phyloP scores from a whole-genome alignment of 225 moss, liverwort and hornwort species.

The Bryum argenteum region DNA sequence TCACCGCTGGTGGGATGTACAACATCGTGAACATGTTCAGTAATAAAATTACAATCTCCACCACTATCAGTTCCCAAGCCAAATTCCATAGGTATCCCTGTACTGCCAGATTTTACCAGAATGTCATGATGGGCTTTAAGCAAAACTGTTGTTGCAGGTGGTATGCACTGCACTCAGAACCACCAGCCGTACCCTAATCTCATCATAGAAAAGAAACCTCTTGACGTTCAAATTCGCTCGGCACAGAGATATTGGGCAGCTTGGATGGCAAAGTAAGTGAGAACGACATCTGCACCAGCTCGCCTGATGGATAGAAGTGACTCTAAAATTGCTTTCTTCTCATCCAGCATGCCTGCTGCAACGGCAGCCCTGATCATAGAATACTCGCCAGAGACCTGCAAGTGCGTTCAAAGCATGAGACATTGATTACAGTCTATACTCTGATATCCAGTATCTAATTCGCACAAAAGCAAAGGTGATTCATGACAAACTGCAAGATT shows the following conservation, averaged over 20 bases:
- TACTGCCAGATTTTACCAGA: slow-evolving; percentile 17
- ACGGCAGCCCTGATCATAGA: slow-evolving; percentile 94
- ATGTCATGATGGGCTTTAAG: slow-evolving; percentile 6
- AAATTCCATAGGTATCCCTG: slow-evolving; percentile 5
- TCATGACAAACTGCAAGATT: neutral
- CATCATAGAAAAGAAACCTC: slow-evolving; percentile 6
- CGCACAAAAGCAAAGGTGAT: neutral
- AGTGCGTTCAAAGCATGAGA: neutral
- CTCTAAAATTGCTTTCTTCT: slow-evolving; percentile 86
- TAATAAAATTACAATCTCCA: slow-evolving; percentile 28
- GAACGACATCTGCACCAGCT: slow-evolving; percentile 93
- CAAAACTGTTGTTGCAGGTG: slow-evolving; percentile 19
- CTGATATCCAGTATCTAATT: neutral
- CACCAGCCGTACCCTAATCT: slow-evolving; percentile 18
- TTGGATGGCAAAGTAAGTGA: slow-evolving; percentile 83
- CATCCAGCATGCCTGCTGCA: slow-evolving; percentile 96
- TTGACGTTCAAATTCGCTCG: slow-evolving; percentile 55
- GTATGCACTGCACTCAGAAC: slow-evolving; percentile 4
- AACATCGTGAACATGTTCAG: neutral
- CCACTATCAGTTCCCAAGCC: slow-evolving; percentile 34
- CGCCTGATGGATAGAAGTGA: slow-evolving; percentile 83
- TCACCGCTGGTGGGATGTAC: neutral
- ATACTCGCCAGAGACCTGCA: slow-evolving; percentile 96
- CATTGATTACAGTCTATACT: neutral
- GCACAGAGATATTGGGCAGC: slow-evolving; percentile 90